Conservation (phyloP, 116 monocot genomes). For the Cymodocea nodosa region DNA sequence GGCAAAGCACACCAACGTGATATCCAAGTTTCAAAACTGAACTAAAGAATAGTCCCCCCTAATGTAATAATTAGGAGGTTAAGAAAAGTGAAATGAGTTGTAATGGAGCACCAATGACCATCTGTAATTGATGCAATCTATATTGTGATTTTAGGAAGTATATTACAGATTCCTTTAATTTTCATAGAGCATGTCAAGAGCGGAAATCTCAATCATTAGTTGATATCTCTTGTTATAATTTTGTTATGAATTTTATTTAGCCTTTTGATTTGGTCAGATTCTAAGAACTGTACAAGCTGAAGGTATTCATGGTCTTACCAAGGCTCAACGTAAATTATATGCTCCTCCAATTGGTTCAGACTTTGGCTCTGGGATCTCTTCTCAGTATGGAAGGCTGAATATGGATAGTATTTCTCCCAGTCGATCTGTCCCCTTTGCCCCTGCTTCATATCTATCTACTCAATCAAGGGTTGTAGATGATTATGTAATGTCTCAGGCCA, state of each 20-base stretch:
- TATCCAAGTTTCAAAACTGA: no score
- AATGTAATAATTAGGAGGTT: no score
- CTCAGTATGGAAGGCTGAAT: constrained; percentile 48
- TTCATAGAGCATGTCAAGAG: background rate
- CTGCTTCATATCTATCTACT: constrained; percentile 70
- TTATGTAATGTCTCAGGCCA: constrained; percentile 77
- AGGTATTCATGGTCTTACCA: constrained; percentile 77
- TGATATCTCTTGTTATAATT: background rate
- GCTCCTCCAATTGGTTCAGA: constrained; percentile 92
- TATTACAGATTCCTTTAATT: background rate
- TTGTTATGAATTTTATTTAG: background rate
- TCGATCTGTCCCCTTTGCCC: constrained; percentile 53
- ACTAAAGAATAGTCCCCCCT: no score
- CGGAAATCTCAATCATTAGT: no score
- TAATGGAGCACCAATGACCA: no score
- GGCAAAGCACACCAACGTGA: no score
- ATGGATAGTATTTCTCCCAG: constrained; percentile 46
- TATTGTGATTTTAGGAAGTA: no score
- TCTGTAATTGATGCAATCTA: no score
- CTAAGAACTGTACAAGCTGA: constrained; percentile 89
- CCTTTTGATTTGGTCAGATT: constrained; percentile 29
- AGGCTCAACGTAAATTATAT: constrained; percentile 64
- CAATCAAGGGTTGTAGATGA: constrained; percentile 94
- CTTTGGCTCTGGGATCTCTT: constrained; percentile 81
- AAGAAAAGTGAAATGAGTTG: no score